These are phyloP conservation scores for Fusarium continuum DNA, from an alignment of 2,329 filamentous ascomycete species.

Conservation along the genomic window DNA sequence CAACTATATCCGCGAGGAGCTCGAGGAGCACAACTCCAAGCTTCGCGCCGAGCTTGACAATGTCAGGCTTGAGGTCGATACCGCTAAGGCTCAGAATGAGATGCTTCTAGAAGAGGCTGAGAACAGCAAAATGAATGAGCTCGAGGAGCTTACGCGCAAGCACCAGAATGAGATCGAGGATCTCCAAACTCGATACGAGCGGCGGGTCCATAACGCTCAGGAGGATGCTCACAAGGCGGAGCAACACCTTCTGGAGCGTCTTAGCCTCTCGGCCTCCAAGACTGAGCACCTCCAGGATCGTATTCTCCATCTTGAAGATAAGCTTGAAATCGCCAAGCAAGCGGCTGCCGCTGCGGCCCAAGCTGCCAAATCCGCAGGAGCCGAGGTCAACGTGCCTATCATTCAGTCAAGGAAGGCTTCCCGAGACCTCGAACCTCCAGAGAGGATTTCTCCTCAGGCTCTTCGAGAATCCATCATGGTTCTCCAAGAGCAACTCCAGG, in stretches of 20 bases:
- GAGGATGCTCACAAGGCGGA: conserved; percentile 87
- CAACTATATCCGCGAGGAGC: conserved; percentile 81
- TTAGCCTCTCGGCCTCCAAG: conserved; percentile 85
- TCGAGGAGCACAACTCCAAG: conserved; percentile 80
- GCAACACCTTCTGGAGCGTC: conserved; percentile 79
- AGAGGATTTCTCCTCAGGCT: conserved; percentile 93
- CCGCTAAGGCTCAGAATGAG: conserved; percentile 80
- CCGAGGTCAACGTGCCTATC: conserved; percentile 45
- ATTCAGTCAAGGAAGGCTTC: conserved; percentile 36
- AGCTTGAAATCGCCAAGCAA: conserved; percentile 87
- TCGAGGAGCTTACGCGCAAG: conserved; percentile 63
- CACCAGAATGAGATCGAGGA: conserved; percentile 78
- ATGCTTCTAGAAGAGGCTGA: conserved; percentile 85
- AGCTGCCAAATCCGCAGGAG: conserved; percentile 71
- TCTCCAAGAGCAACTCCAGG: conserved; percentile 94
- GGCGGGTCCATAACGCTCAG: conserved; percentile 74
- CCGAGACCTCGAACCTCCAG: conserved; percentile 66
- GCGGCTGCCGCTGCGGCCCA: conserved; percentile 84
- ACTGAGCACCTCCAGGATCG: conserved; percentile 87
- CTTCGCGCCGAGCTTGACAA: conserved; percentile 80
- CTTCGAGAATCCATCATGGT: conserved; percentile 96
- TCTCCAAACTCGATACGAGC: conserved; percentile 77
- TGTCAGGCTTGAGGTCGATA: conserved; percentile 81
- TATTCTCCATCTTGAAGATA: conserved; percentile 85
- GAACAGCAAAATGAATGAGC: conserved; percentile 68